Evolutionary conservation across 768 basidiomycete genomes (phyloP).

Genomic region (Pleurotus cornucopiae): DNA sequence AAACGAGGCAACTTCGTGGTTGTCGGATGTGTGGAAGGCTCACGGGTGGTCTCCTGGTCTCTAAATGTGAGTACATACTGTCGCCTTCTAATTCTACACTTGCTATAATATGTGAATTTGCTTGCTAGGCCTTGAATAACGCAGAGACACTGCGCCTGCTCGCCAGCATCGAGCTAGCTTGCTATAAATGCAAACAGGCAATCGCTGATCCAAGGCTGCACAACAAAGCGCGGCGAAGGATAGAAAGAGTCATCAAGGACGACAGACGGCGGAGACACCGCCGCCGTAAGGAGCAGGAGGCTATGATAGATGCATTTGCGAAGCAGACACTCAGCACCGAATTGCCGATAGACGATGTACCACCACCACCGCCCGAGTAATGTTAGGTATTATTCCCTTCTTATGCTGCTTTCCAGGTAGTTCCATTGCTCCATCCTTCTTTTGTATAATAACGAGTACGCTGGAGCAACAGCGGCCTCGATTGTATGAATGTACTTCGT

Average conservation of each 20-base stretch:
- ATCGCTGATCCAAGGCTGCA: constrained; percentile 65
- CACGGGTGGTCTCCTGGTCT: constrained; percentile 80
- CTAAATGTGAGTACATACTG: constrained; percentile 56
- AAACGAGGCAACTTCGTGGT: constrained; percentile 87
- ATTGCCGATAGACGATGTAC: constrained; percentile 13
- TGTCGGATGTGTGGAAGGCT: constrained; percentile 71
- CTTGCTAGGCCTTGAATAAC: constrained; percentile 67
- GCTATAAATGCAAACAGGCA: constrained; percentile 70
- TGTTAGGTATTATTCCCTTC: neutral
- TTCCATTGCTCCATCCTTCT: constrained; percentile 5
- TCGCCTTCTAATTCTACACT: neutral
- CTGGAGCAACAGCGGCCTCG: neutral
- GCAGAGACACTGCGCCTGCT: constrained; percentile 79
- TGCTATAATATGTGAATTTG: neutral
- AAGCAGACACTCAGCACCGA: constrained; percentile 41
- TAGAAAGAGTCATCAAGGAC: constrained; percentile 81
- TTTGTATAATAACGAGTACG: constrained; percentile 7
- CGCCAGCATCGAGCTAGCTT: constrained; percentile 82
- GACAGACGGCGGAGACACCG: constrained; percentile 78
- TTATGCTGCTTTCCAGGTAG: constrained; percentile 2
- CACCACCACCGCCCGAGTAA: constrained; percentile 19
- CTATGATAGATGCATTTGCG: constrained; percentile 78
- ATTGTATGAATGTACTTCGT: neutral
- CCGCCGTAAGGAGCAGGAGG: constrained; percentile 79
- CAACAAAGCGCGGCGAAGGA: constrained; percentile 59